These are phyloP conservation scores for Sclerospora graminicola DNA, from an alignment of 352 stramenopile species.

Conservation along the genomic window DNA sequence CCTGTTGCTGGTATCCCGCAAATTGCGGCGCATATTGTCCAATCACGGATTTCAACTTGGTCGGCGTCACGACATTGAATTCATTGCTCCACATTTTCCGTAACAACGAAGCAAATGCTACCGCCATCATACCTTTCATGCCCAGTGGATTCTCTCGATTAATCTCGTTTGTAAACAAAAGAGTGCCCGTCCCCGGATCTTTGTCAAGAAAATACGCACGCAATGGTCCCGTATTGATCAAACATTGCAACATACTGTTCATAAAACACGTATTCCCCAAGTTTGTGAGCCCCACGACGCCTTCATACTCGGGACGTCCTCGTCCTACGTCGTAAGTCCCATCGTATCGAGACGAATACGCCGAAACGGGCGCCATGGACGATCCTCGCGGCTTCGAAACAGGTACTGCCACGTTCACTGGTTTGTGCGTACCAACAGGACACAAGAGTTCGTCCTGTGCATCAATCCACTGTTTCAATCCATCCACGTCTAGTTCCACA, in stretches of 20 bases:
- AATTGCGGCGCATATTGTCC: constrained; percentile 84
- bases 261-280: constrained; percentile 80
- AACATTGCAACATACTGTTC: constrained; percentile 86
- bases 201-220: constrained; percentile 89
- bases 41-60: constrained; percentile 75
- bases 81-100: constrained; percentile 91
- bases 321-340: constrained; percentile 37
- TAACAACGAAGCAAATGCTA: constrained; percentile 92
- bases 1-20: constrained; percentile 83
- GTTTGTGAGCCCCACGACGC: constrained; percentile 70
- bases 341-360: constrained; percentile 27
- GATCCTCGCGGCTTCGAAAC: constrained; percentile 8
- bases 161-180: constrained; percentile 68
- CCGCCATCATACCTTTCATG: constrained; percentile 89
- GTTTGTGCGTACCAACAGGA: constrained; percentile 44
- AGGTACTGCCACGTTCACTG: constrained; percentile 22
- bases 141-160: constrained; percentile 94
- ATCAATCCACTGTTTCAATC: constrained; percentile 42
- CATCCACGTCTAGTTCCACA: constrained; percentile 40
- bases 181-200: constrained; percentile 35
- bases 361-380: constrained; percentile 10
- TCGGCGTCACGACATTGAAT: constrained; percentile 72
- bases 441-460: constrained; percentile 61
- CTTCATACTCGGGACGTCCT: constrained; percentile 40
- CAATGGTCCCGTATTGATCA: constrained; percentile 89